Conservation (phyloP, 2,329 filamentous ascomycete species). For the Thelonectria rubi region DNA sequence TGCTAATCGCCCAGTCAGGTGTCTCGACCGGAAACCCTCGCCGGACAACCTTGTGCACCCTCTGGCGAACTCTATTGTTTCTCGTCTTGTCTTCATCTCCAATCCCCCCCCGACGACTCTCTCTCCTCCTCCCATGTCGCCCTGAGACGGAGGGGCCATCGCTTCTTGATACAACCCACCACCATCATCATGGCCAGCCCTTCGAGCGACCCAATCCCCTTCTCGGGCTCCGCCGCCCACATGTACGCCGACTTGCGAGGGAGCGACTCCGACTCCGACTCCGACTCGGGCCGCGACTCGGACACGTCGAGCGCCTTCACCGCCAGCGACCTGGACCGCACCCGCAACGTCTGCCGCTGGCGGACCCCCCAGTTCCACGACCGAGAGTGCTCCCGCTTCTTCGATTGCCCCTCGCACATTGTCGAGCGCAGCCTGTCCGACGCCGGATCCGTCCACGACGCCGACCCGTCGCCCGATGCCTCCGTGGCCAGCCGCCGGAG, state of each 20-base stretch:
- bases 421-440: slow-evolving; percentile 50
- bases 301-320: slow-evolving; percentile 50
- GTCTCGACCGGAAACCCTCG: slow-evolving; percentile 24
- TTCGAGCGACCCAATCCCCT: slow-evolving; percentile 31
- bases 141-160: slow-evolving; percentile 22
- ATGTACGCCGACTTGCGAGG: slow-evolving; percentile 28
- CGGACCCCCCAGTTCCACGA: slow-evolving; percentile 51
- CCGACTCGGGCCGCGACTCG: slow-evolving; percentile 41
- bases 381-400: slow-evolving; percentile 57
- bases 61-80: slow-evolving; percentile 16
- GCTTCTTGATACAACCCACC: slow-evolving; percentile 17
- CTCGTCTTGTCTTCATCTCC: not conserved
- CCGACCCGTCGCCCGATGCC: slow-evolving; percentile 32
- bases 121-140: slow-evolving; percentile 24
- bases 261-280: slow-evolving; percentile 30
- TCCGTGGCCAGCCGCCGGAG: slow-evolving; percentile 13
- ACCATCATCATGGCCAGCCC: slow-evolving; percentile 40
- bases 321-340: slow-evolving; percentile 43
- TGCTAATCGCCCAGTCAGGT: slow-evolving; percentile 39
- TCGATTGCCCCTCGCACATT: slow-evolving; percentile 59
- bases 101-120: slow-evolving; percentile 2
- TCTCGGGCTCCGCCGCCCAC: slow-evolving; percentile 28
- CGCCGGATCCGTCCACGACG: slow-evolving; percentile 38
- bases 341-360: slow-evolving; percentile 48
- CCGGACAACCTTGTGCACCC: slow-evolving; percentile 19